These are phyloP conservation scores for Afroboletus lepidellus DNA, from an alignment of 1,284 basidiomycete species.

Conservation along the genomic window DNA sequence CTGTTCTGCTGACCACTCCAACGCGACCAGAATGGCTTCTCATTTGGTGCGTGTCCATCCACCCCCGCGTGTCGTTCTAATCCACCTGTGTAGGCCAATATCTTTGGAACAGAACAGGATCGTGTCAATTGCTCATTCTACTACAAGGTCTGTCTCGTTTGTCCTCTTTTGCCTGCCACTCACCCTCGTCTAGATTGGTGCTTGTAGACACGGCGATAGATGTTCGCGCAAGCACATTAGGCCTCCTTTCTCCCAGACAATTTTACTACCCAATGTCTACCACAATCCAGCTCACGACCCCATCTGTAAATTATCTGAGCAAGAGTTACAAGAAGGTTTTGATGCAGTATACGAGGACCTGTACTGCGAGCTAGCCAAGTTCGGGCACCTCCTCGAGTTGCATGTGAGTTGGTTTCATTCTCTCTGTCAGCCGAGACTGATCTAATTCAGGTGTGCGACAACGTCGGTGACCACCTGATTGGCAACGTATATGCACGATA, in stretches of 20 bases:
- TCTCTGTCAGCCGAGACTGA: not conserved
- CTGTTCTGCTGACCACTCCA: not conserved
- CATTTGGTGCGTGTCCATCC: slow-evolving; percentile 48
- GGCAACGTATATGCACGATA: slow-evolving; percentile 99
- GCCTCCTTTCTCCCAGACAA: slow-evolving; percentile 96
- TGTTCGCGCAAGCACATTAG: slow-evolving; percentile 98
- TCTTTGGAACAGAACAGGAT: slow-evolving; percentile 88
- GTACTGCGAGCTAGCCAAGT: slow-evolving; percentile 91
- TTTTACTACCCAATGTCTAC: slow-evolving; percentile 97
- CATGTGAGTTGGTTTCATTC: slow-evolving; percentile 65
- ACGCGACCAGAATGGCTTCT: slow-evolving; percentile 49
- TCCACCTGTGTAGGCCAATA: slow-evolving; percentile 60
- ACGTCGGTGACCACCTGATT: slow-evolving; percentile 97
- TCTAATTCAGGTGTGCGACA: slow-evolving; percentile 83
- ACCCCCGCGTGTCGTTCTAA: not conserved
- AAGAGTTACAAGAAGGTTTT: slow-evolving; percentile 93
- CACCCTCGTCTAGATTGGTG: slow-evolving; percentile 69
- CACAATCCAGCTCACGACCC: slow-evolving; percentile 96
- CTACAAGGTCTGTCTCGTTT: slow-evolving; percentile 67
- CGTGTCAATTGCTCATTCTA: slow-evolving; percentile 95
- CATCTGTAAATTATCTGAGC: slow-evolving; percentile 79
- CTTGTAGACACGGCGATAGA: slow-evolving; percentile 93
- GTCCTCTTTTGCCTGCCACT: slow-evolving; percentile 11
- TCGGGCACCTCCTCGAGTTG: slow-evolving; percentile 92
- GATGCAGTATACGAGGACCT: slow-evolving; percentile 97